phyloP scores from a whole-genome alignment of 2,329 filamentous ascomycete species.

The Elsinoe batatas region DNA sequence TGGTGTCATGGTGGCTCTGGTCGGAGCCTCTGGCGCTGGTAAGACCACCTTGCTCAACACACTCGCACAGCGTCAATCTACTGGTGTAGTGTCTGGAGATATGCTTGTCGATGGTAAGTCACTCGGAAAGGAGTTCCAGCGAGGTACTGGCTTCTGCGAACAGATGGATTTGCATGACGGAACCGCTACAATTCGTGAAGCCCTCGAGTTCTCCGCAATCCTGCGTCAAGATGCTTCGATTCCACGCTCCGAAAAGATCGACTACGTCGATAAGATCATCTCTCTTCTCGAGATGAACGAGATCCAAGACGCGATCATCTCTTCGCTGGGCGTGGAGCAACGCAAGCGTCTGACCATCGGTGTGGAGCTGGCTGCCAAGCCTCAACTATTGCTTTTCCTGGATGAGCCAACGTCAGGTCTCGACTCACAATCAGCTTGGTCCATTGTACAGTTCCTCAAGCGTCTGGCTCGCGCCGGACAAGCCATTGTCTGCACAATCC shows the following conservation, averaged over 20 bases:
- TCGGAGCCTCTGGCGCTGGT: slow-evolving; percentile 72
- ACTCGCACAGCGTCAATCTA: slow-evolving; percentile 59
- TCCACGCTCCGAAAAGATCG: slow-evolving; percentile 51
- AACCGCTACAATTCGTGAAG: slow-evolving; percentile 57
- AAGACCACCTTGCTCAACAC: slow-evolving; percentile 79
- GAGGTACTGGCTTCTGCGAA: slow-evolving; percentile 61
- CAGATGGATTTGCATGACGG: slow-evolving; percentile 63
- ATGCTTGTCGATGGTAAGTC: slow-evolving; percentile 61
- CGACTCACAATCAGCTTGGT: slow-evolving; percentile 59
- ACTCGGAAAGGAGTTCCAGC: slow-evolving; percentile 54
- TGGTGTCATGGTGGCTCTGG: slow-evolving; percentile 67
- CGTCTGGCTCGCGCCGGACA: slow-evolving; percentile 58
- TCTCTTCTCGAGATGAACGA: slow-evolving; percentile 55
- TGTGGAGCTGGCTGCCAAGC: slow-evolving; percentile 62
- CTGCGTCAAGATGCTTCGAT: slow-evolving; percentile 49
- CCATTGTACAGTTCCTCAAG: slow-evolving; percentile 58
- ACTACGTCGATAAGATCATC: slow-evolving; percentile 58
- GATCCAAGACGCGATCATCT: slow-evolving; percentile 57
- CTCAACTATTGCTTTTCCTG: slow-evolving; percentile 57
- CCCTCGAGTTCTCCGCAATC: slow-evolving; percentile 58
- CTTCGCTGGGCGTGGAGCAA: slow-evolving; percentile 57
- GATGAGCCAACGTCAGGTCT: slow-evolving; percentile 64
- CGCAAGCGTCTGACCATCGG: slow-evolving; percentile 64
- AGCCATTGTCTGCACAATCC: slow-evolving; percentile 65
- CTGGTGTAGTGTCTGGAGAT: slow-evolving; percentile 54